phyloP scores from a whole-genome alignment of 2,329 filamentous ascomycete species.

The Zasmidium angulare region DNA sequence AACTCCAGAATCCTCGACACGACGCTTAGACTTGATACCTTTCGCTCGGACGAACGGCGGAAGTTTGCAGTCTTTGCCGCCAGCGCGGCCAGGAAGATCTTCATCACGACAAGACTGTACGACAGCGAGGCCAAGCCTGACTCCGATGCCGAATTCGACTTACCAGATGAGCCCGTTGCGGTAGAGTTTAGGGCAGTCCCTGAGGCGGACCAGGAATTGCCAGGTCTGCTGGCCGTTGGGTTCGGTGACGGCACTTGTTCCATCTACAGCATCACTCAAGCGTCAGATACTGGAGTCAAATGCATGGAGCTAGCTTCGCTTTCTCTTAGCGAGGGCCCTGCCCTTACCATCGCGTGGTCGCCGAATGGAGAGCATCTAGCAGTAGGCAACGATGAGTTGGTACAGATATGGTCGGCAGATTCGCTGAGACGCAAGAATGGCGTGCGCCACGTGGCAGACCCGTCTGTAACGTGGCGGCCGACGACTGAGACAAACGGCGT shows the following conservation, averaged over 20 bases:
- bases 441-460: conserved; percentile 13
- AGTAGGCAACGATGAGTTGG: conserved; percentile 43
- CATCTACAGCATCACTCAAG: conserved; percentile 39
- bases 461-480: conserved; percentile 31
- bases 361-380: conserved; percentile 45
- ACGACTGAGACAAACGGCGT: conserved; percentile 16
- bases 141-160: conserved; percentile 9
- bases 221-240: conserved; percentile 39
- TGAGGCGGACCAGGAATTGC: background rate
- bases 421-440: conserved; percentile 21
- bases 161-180: conserved; percentile 30
- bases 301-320: conserved; percentile 23
- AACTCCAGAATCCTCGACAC: conserved; percentile 17
- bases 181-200: too few relatives aligned
- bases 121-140: conserved; percentile 3
- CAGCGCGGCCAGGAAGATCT: conserved; percentile 30
- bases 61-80: conserved; percentile 38
- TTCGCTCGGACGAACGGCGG: conserved; percentile 38
- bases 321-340: conserved; percentile 30
- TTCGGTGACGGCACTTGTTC: conserved; percentile 41
- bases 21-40: conserved; percentile 24
- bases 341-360: conserved; percentile 45
- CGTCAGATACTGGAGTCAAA: conserved; percentile 2
- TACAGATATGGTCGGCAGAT: conserved; percentile 45
- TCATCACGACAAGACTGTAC: conserved; percentile 34